Evolutionary conservation across 73 alveolate genomes (phyloP), one percentile per base, ranked within the genome.

Genomic region (Paramecium tetraurelia): DNA sequence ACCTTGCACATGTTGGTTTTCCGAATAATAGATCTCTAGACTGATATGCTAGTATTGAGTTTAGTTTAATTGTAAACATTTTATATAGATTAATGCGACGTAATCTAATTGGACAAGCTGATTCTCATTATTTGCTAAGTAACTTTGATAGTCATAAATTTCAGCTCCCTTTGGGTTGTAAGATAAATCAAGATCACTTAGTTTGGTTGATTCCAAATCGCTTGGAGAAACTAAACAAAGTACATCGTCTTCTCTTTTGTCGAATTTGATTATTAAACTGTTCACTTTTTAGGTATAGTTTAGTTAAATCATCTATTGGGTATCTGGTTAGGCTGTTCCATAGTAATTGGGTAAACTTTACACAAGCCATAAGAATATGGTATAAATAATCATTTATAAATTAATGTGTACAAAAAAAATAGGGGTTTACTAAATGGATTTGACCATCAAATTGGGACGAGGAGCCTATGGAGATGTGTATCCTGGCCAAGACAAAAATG

Each of bases 391-490:
- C 84, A 63, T 63, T 59, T 63, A 63, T 27, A 53, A 53, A 53
- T 53, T 53, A 63, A 63, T 63, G 84, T 63, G 48, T 14, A 63
- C 44, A 27, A 63, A 75, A 75, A 75, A 75, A 40, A 40, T 75
- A 75, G 57, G 63, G 38, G 36, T 18, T 36, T 75, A 40, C 38
- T 9, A 21, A 21, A 29, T 75, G 41, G 87, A 75, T 75, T 35
- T 36, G 48, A 36, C 57, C 36, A 33, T 20, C 9, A 80, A 38
- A 35, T 43, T 80, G 7, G 90, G 90, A 2, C 11, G 57, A 80
- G 90, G 90, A 44, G 90, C 90, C 46, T 80, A 80, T 80, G 90
- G 90, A 44, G 90, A 80, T 31, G 90, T 80, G 7, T 80, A 44
- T 22, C 57, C 46, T 40, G 90, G 86, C 5, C 40, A 72, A 72